Conservation (phyloP, 2,329 filamentous ascomycete genomes). For the Neurospora sp. region DNA sequence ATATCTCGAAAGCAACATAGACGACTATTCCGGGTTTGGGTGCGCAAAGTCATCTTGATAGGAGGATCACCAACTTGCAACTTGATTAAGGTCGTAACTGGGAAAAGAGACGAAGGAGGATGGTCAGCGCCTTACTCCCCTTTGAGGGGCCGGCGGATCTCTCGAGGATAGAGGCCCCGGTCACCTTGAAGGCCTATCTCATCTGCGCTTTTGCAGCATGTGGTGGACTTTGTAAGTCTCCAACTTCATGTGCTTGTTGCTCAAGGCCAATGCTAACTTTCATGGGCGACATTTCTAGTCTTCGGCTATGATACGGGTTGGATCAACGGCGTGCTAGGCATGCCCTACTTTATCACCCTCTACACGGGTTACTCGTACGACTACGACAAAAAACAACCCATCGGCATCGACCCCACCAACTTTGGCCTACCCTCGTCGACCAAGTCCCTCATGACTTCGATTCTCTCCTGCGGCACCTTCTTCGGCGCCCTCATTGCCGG, state of each 20-base stretch:
- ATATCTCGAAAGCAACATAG: neutral
- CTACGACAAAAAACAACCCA: constrained; percentile 18
- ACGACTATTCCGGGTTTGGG: neutral
- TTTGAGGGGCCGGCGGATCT: constrained; percentile 35
- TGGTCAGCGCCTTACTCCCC: constrained; percentile 22
- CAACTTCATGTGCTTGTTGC: neutral
- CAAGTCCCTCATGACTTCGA: constrained; percentile 48
- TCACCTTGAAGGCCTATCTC: constrained; percentile 49
- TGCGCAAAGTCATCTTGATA: neutral
- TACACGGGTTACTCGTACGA: constrained; percentile 28
- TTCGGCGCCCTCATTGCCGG: constrained; percentile 56
- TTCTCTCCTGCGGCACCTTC: constrained; percentile 56
- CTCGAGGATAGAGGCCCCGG: constrained; percentile 46
- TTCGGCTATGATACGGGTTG: constrained; percentile 52
- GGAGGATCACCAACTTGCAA: neutral
- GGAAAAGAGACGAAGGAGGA: constrained; percentile 1
- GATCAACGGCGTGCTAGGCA: constrained; percentile 39
- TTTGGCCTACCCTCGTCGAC: constrained; percentile 17
- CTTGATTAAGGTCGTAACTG: neutral
- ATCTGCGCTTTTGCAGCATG: constrained; percentile 53
- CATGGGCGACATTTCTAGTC: constrained; percentile 20
- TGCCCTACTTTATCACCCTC: constrained; percentile 27
- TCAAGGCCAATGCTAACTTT: neutral
- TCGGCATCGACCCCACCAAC: constrained; percentile 12
- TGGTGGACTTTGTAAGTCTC: constrained; percentile 38